A percentile compares a stretch with the other conserved stretches of the same genome.
phyloP scores from a whole-genome alignment of 164 flowering plant species.

The Platanus orientalis region DNA sequence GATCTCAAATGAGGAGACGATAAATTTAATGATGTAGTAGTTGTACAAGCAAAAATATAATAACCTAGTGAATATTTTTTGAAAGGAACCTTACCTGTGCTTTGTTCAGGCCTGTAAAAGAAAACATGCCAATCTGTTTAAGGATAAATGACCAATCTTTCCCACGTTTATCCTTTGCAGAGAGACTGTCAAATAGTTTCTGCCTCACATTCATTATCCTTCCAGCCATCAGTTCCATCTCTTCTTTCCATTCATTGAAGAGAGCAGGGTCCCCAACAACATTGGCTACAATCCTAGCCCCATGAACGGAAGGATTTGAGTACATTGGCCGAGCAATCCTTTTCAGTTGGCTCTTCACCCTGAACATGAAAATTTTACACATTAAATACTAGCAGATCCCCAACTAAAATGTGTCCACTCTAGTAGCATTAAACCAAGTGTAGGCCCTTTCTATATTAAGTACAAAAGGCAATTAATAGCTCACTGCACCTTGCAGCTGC shows the following conservation, averaged over 20 bases:
- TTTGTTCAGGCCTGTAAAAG: constrained; percentile 93
- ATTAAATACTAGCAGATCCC: neutral
- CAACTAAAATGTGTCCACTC: neutral
- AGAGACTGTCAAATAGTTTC: constrained; percentile 64
- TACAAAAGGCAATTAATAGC: neutral
- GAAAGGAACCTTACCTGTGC: constrained; percentile 57
- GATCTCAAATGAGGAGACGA: neutral
- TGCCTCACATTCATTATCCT: constrained; percentile 91
- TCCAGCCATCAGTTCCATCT: constrained; percentile 98
- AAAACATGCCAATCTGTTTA: constrained; percentile 97
- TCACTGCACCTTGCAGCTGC: constrained; percentile 65
- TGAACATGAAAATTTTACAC: constrained; percentile 18
- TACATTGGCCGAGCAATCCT: constrained; percentile 97
- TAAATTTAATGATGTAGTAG: neutral
- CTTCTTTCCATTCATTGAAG: constrained; percentile 87
- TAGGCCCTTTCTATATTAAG: neutral
- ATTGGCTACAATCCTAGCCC: constrained; percentile 91
- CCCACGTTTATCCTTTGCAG: constrained; percentile 74
- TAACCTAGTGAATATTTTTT: neutral
- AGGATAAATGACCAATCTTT: constrained; percentile 96
- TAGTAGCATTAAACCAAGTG: neutral
- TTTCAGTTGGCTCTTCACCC: constrained; percentile 97
- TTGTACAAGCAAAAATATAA: neutral
- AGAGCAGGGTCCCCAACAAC: constrained; percentile 79
- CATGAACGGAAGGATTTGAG: constrained; percentile 95